A percentile compares a stretch with the other conserved stretches of the same genome.
Conservation (phyloP, 306 rosid species). For the Begonia fuchsioides region DNA sequence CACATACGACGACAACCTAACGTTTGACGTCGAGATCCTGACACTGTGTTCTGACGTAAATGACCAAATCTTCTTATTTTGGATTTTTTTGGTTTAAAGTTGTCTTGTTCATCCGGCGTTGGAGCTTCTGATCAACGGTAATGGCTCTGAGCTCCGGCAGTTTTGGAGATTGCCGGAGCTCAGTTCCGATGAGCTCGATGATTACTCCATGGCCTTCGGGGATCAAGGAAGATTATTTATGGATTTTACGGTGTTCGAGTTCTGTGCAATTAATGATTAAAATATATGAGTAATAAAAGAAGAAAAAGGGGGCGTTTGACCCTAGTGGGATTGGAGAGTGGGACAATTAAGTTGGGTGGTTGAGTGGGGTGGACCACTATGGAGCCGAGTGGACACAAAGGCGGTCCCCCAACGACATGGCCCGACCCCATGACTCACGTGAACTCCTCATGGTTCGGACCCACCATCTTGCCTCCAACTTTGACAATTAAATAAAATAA, state of each 20-base stretch:
- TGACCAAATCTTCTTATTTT: neutral
- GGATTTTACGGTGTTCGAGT: no score
- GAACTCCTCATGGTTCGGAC: conserved; percentile 26
- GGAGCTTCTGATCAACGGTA: conserved; percentile 47
- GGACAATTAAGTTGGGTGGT: neutral
- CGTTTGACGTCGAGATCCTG: no score
- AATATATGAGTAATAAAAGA: no score
- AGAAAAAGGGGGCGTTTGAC: no score
- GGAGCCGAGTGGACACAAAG: conserved; percentile 14
- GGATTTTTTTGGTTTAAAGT: neutral
- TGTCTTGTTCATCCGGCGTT: conserved; percentile 30
- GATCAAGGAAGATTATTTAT: conserved; percentile 53
- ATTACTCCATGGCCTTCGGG: conserved; percentile 76
- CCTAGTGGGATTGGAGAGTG: neutral
- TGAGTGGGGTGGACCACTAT: conserved; percentile 38
- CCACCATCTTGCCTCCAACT: conserved; percentile 8
- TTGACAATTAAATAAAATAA: conserved; percentile 3
- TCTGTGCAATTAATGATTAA: no score
- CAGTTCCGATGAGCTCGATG: conserved; percentile 65
- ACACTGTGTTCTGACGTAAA: no score
- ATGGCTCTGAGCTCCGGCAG: conserved; percentile 38
- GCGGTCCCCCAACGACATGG: conserved; percentile 28
- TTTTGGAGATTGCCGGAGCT: conserved; percentile 66
- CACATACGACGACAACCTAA: no score
- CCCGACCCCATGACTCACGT: conserved; percentile 24